These are phyloP conservation scores for Fusarium acutatum DNA, from an alignment of 2,329 filamentous ascomycete genomes.

Conservation along the genomic window DNA sequence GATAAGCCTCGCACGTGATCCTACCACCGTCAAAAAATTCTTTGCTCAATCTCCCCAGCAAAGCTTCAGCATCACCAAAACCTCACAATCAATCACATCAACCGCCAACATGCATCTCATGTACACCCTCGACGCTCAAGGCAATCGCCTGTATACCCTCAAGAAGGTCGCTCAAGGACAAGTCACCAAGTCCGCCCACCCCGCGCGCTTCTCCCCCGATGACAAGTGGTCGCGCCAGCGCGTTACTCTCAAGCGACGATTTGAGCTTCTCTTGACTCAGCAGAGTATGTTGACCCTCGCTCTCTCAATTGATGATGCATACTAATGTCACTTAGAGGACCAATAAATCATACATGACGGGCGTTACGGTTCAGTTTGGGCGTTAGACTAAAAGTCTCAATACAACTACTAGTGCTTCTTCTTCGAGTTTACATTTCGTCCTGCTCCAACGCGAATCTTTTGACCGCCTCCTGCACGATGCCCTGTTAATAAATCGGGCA, in stretches of 20 bases:
- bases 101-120: constrained; percentile 64
- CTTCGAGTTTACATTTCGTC: constrained; percentile 84
- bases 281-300: constrained; percentile 59
- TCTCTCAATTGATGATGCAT: too few species aligned
- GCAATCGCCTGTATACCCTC: constrained; percentile 93
- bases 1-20: constrained; percentile 39
- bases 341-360: constrained; percentile 16
- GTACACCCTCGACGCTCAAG: constrained; percentile 85
- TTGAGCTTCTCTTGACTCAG: constrained; percentile 87
- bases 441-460: constrained; percentile 82
- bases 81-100: neutral
- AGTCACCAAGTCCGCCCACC: constrained; percentile 95
- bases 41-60: neutral
- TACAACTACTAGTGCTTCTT: constrained; percentile 59
- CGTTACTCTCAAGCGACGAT: constrained; percentile 93
- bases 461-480: constrained; percentile 72
- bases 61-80: neutral
- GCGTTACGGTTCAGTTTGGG: constrained; percentile 34
- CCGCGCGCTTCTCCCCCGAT: constrained; percentile 95
- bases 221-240: constrained; percentile 98
- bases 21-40: constrained; percentile 24
- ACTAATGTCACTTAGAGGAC: too few species aligned
- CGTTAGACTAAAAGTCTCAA: constrained; percentile 28
- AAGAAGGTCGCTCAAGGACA: constrained; percentile 87
- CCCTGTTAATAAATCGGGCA: constrained; percentile 86